Evolutionary conservation across 768 basidiomycete genomes (phyloP).

Genomic region (Tylopilus vinaceipallidus): DNA sequence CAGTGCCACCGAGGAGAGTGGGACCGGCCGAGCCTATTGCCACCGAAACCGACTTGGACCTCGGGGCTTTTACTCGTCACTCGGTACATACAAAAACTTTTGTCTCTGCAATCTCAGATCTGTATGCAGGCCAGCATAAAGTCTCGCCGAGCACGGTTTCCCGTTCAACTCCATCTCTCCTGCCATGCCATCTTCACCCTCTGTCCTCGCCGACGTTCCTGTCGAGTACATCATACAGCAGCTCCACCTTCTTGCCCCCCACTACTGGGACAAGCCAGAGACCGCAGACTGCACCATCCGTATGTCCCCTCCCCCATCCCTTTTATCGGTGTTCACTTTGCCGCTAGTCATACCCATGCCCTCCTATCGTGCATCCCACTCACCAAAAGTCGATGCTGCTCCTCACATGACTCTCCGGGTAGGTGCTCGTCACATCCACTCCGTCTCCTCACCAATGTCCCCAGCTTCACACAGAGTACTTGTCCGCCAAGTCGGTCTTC

Average conservation of each 20-base stretch:
- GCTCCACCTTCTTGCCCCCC: conserved; percentile 45
- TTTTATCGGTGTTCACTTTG: conserved; percentile 1
- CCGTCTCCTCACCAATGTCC: conserved; percentile 6
- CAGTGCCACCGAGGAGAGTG: no score
- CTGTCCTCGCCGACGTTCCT: not conserved
- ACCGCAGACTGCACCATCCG: conserved; percentile 79
- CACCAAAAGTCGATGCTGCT: conserved; percentile 47
- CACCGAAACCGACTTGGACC: conserved; percentile 5
- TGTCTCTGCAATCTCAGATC: no score
- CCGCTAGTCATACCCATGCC: conserved; percentile 48
- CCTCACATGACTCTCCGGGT: conserved; percentile 66
- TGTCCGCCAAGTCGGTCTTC: conserved; percentile 78
- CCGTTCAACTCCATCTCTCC: no score
- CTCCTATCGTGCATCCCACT: conserved; percentile 40
- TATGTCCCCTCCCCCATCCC: conserved; percentile 31
- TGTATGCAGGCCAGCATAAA: no score
- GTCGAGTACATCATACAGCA: not conserved
- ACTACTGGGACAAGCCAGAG: conserved; percentile 74
- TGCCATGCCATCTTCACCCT: no score
- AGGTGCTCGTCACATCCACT: conserved; percentile 16
- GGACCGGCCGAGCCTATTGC: not conserved
- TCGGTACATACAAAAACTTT: no score
- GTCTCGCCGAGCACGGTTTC: no score
- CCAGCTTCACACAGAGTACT: conserved; percentile 78
- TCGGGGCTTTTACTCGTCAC: no score